Evolutionary conservation across 2,329 filamentous ascomycete species (phyloP).

Genomic region (Cladosporium sp.): DNA sequence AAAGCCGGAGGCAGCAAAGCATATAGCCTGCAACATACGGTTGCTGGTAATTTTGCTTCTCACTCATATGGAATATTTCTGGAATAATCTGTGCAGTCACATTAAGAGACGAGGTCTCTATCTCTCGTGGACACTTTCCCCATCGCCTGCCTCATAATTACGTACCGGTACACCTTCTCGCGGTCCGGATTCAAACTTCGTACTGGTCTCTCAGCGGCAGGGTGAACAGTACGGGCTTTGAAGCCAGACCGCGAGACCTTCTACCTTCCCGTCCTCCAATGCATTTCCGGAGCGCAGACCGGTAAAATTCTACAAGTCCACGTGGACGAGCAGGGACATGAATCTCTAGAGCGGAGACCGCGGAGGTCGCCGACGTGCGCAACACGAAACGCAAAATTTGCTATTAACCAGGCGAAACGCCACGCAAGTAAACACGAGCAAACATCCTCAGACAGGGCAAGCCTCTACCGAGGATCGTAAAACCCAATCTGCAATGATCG

Average conservation of each 20-base stretch:
- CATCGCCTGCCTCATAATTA: not conserved
- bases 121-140: not conserved
- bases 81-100: not conserved
- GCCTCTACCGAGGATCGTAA: not conserved
- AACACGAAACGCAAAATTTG: not conserved
- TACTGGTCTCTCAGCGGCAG: too few relatives aligned
- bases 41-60: not conserved
- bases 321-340: slow-evolving; percentile 1
- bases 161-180: too few relatives aligned
- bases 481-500: slow-evolving; percentile 4
- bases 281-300: not conserved
- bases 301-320: not conserved
- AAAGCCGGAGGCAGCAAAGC: not conserved
- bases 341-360: not conserved
- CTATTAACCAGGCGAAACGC: slow-evolving; percentile 1
- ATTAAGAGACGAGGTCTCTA: not conserved
- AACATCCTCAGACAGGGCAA: not conserved
- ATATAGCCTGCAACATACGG: not conserved
- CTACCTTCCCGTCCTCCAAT: not conserved
- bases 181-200: too few relatives aligned
- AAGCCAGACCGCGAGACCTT: not conserved
- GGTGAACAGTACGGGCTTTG: too few relatives aligned
- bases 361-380: slow-evolving; percentile 5
- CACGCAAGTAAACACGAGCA: slow-evolving; percentile 1
- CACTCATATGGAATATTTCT: not conserved